These are phyloP conservation scores for Calonectria ilicicola DNA, from an alignment of 2,329 filamentous ascomycete species.

Conservation along the genomic window DNA sequence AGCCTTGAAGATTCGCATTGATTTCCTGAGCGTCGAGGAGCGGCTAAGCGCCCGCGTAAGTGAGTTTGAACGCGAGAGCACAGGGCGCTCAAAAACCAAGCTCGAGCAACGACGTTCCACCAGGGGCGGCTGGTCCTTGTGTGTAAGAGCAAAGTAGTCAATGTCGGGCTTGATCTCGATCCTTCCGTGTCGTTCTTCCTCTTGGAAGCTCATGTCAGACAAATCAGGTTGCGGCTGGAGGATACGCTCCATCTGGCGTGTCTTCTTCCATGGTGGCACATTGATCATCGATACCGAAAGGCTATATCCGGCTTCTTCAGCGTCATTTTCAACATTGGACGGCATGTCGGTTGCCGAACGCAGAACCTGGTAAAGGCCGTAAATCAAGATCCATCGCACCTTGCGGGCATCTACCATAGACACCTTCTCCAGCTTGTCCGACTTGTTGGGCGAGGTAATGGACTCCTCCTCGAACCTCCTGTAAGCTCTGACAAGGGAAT, in stretches of 20 bases:
- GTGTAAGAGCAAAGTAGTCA: constrained; percentile 63
- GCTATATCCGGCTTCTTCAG: constrained; percentile 68
- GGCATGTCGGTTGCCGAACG: constrained; percentile 72
- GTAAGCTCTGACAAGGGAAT: constrained; percentile 75
- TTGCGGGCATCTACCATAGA: constrained; percentile 76
- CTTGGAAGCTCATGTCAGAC: constrained; percentile 22
- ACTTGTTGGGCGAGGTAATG: constrained; percentile 60
- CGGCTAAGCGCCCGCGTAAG: constrained; percentile 46
- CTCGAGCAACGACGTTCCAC: constrained; percentile 17
- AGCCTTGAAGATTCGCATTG: constrained; percentile 47
- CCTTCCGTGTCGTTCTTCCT: constrained; percentile 20
- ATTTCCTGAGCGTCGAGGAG: constrained; percentile 49
- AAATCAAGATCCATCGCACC: constrained; percentile 82
- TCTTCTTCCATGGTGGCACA: constrained; percentile 61
- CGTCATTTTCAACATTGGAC: constrained; percentile 67
- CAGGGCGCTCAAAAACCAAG: constrained; percentile 31
- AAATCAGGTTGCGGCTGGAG: constrained; percentile 46
- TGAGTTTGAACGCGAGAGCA: constrained; percentile 45
- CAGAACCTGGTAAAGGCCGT: constrained; percentile 79
- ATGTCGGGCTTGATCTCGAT: constrained; percentile 67
- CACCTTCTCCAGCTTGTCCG: constrained; percentile 66
- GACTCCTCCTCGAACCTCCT: constrained; percentile 75
- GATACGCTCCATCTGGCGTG: constrained; percentile 42
- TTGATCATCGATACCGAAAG: constrained; percentile 57
- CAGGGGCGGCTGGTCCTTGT: constrained; percentile 38